Evolutionary conservation across 176 grass and related monocot genomes (phyloP), one percentile per base, ranked within the genome.

Genomic region (Oryza meyeriana): DNA sequence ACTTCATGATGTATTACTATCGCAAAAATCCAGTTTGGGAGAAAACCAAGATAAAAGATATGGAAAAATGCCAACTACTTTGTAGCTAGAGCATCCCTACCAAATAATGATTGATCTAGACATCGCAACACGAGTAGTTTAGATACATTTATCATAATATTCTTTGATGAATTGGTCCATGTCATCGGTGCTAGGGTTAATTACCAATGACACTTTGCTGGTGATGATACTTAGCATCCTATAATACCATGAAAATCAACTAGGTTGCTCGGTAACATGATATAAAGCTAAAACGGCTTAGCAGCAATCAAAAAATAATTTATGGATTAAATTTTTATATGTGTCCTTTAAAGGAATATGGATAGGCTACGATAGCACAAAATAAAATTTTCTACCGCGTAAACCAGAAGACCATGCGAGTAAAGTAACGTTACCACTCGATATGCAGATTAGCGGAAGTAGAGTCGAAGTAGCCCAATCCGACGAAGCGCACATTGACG

Each of bases 61-160:
- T 30, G 42, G 3, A 2, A 11, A 74, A 80, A 78, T 77, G 85
- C 30, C 76, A 91, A 73, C 85, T 24, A 91, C 65, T 80, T 70
- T 58, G 35, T 77, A 79, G 83, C 88, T 85, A 85, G 34, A 72
- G 65, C 72, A 71, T 84, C 81, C 77, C 55, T 87, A 71, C 52
- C 66, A 8, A 32, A 87, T 67, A 71, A 69, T 86, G 79, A 83
- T 90, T 90, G 88, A 86, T 83, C 73, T 69, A 67, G 88, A 90
- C 88, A n/a, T 90, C 79, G 38, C 88, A 86, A 86, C 88, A 68
- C 79, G 24, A 62, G 59, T 63, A 86, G 80, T 34, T 79, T 32
- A 26, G n/a, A 34, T 18, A 57, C 48, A 31, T 76, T 81, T 58
- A 16, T 85, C 82, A 7, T 57, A 12, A 64, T 61, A 85, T 57